Conservation (phyloP, 2,329 filamentous ascomycete genomes). For the Sarocladiaceae sp. region DNA sequence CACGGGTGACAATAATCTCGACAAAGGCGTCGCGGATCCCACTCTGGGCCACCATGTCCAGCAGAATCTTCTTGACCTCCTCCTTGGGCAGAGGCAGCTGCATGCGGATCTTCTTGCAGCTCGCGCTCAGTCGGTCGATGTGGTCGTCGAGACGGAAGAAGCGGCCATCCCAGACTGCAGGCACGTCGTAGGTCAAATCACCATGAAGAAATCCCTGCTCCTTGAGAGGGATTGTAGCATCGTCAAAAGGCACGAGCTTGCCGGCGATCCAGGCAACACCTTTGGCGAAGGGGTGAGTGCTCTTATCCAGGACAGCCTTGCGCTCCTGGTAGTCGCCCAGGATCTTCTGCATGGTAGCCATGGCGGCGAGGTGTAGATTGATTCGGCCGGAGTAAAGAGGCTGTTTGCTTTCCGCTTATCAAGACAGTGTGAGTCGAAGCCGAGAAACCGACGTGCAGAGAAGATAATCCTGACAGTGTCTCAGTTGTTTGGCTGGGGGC, state of each 20-base stretch:
- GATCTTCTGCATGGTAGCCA: constrained; percentile 36
- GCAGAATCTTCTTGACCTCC: constrained; percentile 30
- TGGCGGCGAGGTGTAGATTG: too few relatives aligned
- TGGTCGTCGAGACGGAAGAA: constrained; percentile 47
- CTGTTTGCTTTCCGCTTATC: too few relatives aligned
- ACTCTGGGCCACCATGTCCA: constrained; percentile 38
- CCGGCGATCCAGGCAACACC: constrained; percentile 43
- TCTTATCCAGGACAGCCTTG: constrained; percentile 22
- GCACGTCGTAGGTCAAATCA: constrained; percentile 47
- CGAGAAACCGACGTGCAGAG: too few relatives aligned
- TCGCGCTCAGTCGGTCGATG: constrained; percentile 34
- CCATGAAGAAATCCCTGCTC: constrained; percentile 47
- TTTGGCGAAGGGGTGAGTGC: constrained; percentile 31
- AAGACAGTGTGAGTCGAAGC: too few relatives aligned
- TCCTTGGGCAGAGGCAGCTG: constrained; percentile 32
- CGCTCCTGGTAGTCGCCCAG: constrained; percentile 29
- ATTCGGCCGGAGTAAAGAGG: too few relatives aligned
- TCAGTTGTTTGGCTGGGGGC: too few relatives aligned
- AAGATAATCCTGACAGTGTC: too few relatives aligned
- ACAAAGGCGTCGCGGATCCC: constrained; percentile 44
- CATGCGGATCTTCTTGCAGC: constrained; percentile 39
- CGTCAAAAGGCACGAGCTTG: constrained; percentile 32
- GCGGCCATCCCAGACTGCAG: constrained; percentile 43
- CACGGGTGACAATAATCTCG: constrained; percentile 44
- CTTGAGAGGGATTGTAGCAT: constrained; percentile 42